Conservation (phyloP, 139 green algal species). For the Eudorina sp. region DNA sequence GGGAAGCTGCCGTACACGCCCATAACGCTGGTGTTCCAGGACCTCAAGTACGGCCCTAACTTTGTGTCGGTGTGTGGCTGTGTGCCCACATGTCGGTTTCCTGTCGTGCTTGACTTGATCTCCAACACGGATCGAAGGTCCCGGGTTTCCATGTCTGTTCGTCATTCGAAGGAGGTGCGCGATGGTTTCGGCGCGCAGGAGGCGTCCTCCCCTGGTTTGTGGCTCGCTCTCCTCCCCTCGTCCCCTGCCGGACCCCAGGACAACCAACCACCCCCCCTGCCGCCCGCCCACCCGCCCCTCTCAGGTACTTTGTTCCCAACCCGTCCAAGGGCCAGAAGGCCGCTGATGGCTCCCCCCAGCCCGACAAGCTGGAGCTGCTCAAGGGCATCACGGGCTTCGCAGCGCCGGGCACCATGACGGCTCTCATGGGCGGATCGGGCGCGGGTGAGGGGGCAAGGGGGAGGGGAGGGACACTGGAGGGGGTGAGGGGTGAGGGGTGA, state of each 20-base stretch:
- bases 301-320: slow-evolving; percentile 77
- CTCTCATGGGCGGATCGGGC: slow-evolving; percentile 80
- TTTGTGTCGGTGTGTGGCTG: too few species aligned
- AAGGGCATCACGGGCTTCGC: slow-evolving; percentile 72
- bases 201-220: too few species aligned
- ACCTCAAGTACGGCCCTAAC: slow-evolving; percentile 70
- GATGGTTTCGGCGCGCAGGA: too few species aligned
- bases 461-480: too few species aligned
- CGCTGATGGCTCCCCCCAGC: background rate
- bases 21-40: slow-evolving; percentile 76
- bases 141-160: too few species aligned
- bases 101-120: background rate
- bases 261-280: background rate
- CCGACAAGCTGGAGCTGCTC: slow-evolving; percentile 53
- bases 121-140: too few species aligned
- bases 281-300: background rate
- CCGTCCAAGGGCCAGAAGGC: slow-evolving; percentile 56
- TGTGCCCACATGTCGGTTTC: background rate
- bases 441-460: background rate
- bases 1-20: slow-evolving; percentile 69
- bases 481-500: too few species aligned
- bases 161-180: too few species aligned
- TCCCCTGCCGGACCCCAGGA: too few species aligned
- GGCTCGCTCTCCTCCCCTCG: too few species aligned
- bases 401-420: slow-evolving; percentile 51